Evolutionary conservation across 2,329 filamentous ascomycete species (phyloP).

Genomic region (Colletotrichum salicis): DNA sequence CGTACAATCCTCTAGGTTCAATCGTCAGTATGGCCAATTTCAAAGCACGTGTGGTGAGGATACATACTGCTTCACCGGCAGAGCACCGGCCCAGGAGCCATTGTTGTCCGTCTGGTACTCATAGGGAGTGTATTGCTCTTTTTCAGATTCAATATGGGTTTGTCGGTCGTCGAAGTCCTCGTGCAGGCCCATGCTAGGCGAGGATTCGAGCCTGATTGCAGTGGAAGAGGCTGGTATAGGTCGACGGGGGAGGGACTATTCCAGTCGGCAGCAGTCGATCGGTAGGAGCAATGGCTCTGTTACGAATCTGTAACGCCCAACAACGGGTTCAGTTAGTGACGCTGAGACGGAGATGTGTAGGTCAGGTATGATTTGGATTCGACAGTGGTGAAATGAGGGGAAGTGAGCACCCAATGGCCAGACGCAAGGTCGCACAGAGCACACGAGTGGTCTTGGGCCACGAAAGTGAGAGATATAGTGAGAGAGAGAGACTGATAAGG

Average conservation of each 20-base stretch:
- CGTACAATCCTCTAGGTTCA: constrained; percentile 79
- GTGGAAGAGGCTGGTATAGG: constrained; percentile 26
- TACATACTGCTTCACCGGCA: constrained; percentile 89
- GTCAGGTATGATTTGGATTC: neutral
- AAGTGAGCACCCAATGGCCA: neutral
- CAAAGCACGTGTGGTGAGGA: neutral
- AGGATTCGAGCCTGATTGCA: constrained; percentile 45
- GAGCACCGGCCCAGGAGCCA: constrained; percentile 88
- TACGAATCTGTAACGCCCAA: constrained; percentile 26
- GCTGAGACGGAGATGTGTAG: neutral
- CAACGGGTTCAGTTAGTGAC: constrained; percentile 9
- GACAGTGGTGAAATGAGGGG: neutral
- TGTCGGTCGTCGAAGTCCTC: constrained; percentile 77
- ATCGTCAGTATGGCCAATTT: constrained; percentile 31
- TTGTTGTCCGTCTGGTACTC: constrained; percentile 90
- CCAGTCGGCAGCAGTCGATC: constrained; percentile 36
- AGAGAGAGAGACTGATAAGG: neutral
- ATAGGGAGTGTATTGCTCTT: constrained; percentile 75
- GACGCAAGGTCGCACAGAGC: constrained; percentile 1
- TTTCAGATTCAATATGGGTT: constrained; percentile 68
- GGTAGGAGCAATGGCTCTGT: constrained; percentile 39
- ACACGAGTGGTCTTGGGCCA: neutral
- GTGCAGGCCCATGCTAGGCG: constrained; percentile 76
- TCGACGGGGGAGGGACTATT: constrained; percentile 38
- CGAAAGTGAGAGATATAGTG: neutral